A percentile compares a stretch with the other conserved stretches of the same genome.
These are phyloP conservation scores for Gracilariopsis chorda DNA, from an alignment of 23 red algal species.

Conservation along the genomic window DNA sequence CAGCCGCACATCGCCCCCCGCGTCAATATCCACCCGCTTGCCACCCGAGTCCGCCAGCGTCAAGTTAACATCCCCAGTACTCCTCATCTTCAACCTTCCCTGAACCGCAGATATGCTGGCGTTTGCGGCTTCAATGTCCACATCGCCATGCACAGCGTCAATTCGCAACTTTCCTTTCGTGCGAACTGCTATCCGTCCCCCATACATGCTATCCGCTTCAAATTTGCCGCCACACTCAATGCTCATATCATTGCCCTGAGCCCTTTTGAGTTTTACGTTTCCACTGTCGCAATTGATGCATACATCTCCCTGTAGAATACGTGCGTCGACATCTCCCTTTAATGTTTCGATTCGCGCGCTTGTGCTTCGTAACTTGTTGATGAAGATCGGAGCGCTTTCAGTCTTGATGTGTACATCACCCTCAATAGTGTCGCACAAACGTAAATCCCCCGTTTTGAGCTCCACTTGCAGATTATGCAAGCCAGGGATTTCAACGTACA, in stretches of 20 bases:
- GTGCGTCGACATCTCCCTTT: conserved; percentile 8
- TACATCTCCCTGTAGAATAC: conserved; percentile 32
- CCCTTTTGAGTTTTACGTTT: background rate
- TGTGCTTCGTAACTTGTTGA: conserved; percentile 8
- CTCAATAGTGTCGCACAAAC: no score
- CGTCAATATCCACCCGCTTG: background rate
- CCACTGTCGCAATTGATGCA: background rate
- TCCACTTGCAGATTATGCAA: no score
- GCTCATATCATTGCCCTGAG: background rate
- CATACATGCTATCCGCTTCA: conserved; percentile 32
- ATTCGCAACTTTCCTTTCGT: background rate
- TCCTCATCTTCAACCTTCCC: background rate
- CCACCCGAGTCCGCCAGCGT: background rate
- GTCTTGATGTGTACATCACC: no score
- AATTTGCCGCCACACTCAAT: background rate
- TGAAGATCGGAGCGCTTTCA: background rate
- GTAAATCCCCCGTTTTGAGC: no score
- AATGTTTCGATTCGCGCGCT: conserved; percentile 7
- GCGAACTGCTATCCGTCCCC: background rate
- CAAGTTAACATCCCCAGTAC: conserved; percentile 7
- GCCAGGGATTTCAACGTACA: no score
- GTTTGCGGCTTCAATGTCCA: background rate
- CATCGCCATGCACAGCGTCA: background rate
- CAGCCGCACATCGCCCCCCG: conserved; percentile 25
- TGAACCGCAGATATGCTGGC: no score